phyloP scores from a whole-genome alignment of 1,139 yeast species.

The Groenewaldozyma sp. region DNA sequence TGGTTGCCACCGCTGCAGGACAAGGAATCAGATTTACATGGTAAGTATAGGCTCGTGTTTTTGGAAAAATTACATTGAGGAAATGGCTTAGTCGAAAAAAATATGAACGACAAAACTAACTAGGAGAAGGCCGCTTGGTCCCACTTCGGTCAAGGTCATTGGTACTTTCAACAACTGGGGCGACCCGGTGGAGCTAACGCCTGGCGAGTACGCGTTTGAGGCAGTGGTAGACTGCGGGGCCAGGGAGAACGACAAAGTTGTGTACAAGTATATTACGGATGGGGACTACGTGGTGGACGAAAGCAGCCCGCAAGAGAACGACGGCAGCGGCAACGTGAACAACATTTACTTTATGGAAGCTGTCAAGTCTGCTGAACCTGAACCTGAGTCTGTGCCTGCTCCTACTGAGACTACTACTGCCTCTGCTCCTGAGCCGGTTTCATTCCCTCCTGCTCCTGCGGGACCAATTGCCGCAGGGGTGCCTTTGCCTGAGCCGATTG shows the following conservation, averaged over 20 bases:
- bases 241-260: not conserved
- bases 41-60: too few species aligned
- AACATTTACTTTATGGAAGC: constrained; percentile 34
- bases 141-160: constrained; percentile 60
- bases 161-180: constrained; percentile 76
- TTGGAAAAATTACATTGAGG: too few species aligned
- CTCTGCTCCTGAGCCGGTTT: not conserved
- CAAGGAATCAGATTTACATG: too few species aligned
- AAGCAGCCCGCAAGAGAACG: constrained; percentile 38
- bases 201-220: not conserved
- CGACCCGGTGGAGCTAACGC: constrained; percentile 22
- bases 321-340: constrained; percentile 50
- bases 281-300: constrained; percentile 55
- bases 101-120: too few species aligned
- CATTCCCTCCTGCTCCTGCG: not conserved
- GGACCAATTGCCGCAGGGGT: not conserved
- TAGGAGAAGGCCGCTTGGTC: constrained; percentile 80
- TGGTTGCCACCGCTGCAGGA: too few species aligned
- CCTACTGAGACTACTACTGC: constrained; percentile 5
- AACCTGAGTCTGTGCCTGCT: constrained; percentile 1
- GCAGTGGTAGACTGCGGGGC: not conserved
- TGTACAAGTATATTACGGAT: constrained; percentile 66
- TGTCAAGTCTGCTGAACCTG: constrained; percentile 2
- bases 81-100: too few species aligned
- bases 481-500: not conserved